Conservation (phyloP, 2,329 filamentous ascomycete genomes). For the Volutella citrinella region DNA sequence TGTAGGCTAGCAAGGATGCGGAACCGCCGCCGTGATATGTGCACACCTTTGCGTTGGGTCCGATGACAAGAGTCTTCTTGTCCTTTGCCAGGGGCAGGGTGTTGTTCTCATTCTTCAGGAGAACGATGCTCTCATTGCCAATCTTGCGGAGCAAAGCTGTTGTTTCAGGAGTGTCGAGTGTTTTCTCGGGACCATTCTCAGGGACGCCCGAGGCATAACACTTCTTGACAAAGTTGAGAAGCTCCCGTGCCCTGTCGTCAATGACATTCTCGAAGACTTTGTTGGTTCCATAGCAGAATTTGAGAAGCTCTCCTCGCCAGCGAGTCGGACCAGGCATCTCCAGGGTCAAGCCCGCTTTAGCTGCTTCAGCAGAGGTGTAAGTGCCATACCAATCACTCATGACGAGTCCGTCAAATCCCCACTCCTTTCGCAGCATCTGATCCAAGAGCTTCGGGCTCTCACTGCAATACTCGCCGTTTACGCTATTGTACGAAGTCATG, state of each 20-base stretch:
- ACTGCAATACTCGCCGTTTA: constrained; percentile 55
- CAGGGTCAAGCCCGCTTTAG: constrained; percentile 52
- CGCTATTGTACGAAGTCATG: constrained; percentile 59
- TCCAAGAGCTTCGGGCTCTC: constrained; percentile 51
- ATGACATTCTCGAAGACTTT: constrained; percentile 55
- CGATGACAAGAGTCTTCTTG: constrained; percentile 57
- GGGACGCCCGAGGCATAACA: constrained; percentile 51
- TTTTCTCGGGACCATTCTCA: constrained; percentile 52
- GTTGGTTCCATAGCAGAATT: constrained; percentile 51
- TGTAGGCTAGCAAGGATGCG: constrained; percentile 58
- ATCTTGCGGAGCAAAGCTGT: constrained; percentile 62
- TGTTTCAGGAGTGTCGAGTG: constrained; percentile 58
- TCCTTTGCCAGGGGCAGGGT: constrained; percentile 62
- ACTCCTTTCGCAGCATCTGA: constrained; percentile 51
- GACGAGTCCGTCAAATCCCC: constrained; percentile 55
- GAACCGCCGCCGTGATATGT: constrained; percentile 65
- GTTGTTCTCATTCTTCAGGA: constrained; percentile 68
- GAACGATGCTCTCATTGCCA: constrained; percentile 67
- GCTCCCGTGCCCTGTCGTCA: constrained; percentile 54
- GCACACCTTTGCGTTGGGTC: constrained; percentile 55
- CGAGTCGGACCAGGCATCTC: constrained; percentile 59
- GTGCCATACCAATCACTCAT: constrained; percentile 61
- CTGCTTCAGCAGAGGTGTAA: constrained; percentile 51
- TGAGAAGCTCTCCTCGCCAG: constrained; percentile 49
- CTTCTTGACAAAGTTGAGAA: constrained; percentile 59